These are phyloP conservation scores for Oenanthe sinensis DNA, from an alignment of 129 eudicot genomes.

Conservation along the genomic window DNA sequence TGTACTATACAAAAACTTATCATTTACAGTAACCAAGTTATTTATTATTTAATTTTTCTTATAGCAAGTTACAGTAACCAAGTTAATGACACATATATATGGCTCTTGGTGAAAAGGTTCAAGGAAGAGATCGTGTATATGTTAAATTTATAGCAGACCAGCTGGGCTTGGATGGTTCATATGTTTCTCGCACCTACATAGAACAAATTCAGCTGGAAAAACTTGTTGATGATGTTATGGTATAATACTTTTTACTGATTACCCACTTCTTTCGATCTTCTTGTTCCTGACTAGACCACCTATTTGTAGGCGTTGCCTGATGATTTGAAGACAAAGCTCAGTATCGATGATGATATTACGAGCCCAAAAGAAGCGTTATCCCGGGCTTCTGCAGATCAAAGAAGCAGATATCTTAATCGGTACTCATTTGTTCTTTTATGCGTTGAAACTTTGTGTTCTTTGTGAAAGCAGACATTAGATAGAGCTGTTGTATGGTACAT, in stretches of 20 bases:
- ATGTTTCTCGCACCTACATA: constrained; percentile 88
- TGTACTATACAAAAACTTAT: not conserved
- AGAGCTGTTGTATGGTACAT: not conserved
- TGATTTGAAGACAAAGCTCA: constrained; percentile 89
- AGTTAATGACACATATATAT: not conserved
- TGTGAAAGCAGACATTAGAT: not conserved
- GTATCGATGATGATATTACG: constrained; percentile 86
- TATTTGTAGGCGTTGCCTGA: constrained; percentile 70
- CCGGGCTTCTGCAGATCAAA: constrained; percentile 87
- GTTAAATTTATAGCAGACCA: constrained; percentile 71
- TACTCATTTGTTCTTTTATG: not conserved
- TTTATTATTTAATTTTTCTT: too few relatives aligned
- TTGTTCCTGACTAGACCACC: constrained; percentile 19
- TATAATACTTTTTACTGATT: constrained; percentile 21
- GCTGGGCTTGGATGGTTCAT: constrained; percentile 85
- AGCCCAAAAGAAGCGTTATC: constrained; percentile 99
- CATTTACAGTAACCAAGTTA: not conserved
- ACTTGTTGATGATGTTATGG: constrained; percentile 88
- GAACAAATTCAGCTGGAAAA: constrained; percentile 97
- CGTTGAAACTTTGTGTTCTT: not conserved
- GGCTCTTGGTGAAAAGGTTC: constrained; percentile 49
- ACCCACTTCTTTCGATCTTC: constrained; percentile 10
- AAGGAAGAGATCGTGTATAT: constrained; percentile 87
- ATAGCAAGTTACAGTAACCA: not conserved
- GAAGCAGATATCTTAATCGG: constrained; percentile 58